Conservation (phyloP, 306 rosid species). For the Cucurbita moschata region DNA sequence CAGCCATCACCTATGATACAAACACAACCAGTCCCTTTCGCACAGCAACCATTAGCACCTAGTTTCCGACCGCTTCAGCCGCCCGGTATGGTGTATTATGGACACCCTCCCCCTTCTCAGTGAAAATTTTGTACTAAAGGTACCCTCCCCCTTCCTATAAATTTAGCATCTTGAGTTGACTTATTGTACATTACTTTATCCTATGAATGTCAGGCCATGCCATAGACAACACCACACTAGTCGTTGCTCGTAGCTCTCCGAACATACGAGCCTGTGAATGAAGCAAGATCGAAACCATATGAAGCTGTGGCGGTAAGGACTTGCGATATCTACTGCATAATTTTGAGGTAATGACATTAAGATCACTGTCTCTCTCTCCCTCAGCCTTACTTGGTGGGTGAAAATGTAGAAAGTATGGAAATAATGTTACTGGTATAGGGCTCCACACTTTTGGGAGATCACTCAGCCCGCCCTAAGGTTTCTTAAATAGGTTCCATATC, state of each 20-base stretch:
- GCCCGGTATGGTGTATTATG: conserved; percentile 61
- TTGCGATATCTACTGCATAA: neutral
- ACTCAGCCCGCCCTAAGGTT: neutral
- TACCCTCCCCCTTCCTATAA: neutral
- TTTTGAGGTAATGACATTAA: neutral
- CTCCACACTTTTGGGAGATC: neutral
- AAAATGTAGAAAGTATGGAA: neutral
- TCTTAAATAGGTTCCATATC: conserved; percentile 6
- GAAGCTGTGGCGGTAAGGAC: neutral
- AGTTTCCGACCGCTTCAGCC: conserved; percentile 74
- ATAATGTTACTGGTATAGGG: neutral
- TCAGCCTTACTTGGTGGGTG: conserved; percentile 1
- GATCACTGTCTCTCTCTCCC: neutral
- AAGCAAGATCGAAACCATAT: neutral
- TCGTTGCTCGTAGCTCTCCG: neutral
- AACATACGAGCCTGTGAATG: neutral
- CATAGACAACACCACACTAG: neutral
- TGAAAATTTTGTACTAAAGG: conserved; percentile 16
- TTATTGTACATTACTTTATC: neutral
- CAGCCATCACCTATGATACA: conserved; percentile 21
- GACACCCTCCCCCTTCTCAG: conserved; percentile 42
- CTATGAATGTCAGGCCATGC: conserved; percentile 1
- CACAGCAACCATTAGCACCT: conserved; percentile 35
- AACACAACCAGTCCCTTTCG: conserved; percentile 25
- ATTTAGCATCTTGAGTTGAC: neutral